phyloP scores from a whole-genome alignment of 1,284 basidiomycete genomes.

The Peniophora sp. region DNA sequence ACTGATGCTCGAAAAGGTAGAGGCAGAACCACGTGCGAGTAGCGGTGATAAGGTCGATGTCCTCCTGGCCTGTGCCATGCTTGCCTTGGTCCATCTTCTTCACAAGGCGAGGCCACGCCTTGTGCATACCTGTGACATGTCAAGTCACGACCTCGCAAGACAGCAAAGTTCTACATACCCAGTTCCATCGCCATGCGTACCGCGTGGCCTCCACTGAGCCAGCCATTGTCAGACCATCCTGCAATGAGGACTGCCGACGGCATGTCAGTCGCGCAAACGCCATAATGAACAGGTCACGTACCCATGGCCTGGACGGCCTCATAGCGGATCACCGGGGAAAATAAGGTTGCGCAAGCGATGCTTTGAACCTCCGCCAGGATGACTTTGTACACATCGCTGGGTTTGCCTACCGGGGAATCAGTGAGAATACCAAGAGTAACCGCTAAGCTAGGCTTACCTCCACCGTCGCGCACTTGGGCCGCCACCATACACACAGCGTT shows the following conservation, averaged over 20 bases:
- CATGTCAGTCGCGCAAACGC: conserved; percentile 7
- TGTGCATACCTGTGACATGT: conserved; percentile 65
- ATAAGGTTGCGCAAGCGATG: conserved; percentile 80
- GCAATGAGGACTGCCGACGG: conserved; percentile 63
- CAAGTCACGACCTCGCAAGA: neutral
- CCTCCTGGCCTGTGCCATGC: conserved; percentile 48
- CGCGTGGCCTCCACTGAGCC: conserved; percentile 87
- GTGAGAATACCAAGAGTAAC: conserved; percentile 1
- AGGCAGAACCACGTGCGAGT: conserved; percentile 86
- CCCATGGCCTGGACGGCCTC: conserved; percentile 91
- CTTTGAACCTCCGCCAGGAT: conserved; percentile 76
- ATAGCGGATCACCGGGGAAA: conserved; percentile 71
- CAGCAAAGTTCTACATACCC: conserved; percentile 41
- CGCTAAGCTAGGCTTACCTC: conserved; percentile 39
- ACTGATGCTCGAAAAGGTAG: conserved; percentile 92
- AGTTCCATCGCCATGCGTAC: conserved; percentile 91
- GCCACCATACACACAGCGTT: conserved; percentile 88
- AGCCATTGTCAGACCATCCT: conserved; percentile 88
- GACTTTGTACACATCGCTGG: conserved; percentile 58
- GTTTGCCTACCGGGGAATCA: conserved; percentile 33
- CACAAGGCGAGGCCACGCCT: conserved; percentile 79
- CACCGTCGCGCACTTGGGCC: conserved; percentile 80
- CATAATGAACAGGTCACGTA: conserved; percentile 28
- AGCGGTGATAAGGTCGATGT: conserved; percentile 72
- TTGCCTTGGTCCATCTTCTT: conserved; percentile 66